Conservation (phyloP, 2,329 filamentous ascomycete species). For the Alternaria postmessia region DNA sequence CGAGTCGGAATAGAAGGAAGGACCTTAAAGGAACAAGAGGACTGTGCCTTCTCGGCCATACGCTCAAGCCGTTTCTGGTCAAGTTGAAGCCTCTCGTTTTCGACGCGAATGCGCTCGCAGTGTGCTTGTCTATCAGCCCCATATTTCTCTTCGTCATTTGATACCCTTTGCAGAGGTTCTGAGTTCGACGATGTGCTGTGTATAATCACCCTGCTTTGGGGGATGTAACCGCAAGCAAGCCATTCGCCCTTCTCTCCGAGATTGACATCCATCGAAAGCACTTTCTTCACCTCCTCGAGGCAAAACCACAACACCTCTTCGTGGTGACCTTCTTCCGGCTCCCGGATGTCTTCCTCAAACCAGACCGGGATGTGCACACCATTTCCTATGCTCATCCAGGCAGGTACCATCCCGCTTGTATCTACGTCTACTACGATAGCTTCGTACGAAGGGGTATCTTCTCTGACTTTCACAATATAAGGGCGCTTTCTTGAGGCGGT, state of each 20-base stretch:
- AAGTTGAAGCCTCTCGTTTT: background rate
- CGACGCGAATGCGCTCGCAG: background rate
- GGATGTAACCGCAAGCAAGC: conserved; percentile 17
- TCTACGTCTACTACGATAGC: background rate
- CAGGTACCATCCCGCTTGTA: background rate
- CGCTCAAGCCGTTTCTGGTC: background rate
- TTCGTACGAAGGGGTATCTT: background rate
- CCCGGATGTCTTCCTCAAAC: background rate
- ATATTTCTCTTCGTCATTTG: background rate
- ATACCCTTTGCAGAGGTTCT: background rate
- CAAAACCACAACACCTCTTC: conserved; percentile 17
- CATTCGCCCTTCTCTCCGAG: conserved; percentile 14
- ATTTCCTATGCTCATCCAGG: background rate
- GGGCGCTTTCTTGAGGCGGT: background rate
- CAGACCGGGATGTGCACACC: conserved; percentile 11
- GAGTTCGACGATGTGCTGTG: background rate
- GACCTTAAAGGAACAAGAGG: background rate
- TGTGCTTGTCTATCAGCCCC: background rate
- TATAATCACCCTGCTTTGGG: conserved; percentile 1
- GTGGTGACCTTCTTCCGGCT: background rate
- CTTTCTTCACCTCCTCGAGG: conserved; percentile 11
- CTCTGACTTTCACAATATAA: background rate
- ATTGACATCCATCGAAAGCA: conserved; percentile 4
- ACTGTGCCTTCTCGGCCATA: background rate
- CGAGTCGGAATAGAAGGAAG: conserved; percentile 36